Base-by-base conservation (phyloP, 352 stramenopile species). In the Globisporangium barbulae region DNA sequence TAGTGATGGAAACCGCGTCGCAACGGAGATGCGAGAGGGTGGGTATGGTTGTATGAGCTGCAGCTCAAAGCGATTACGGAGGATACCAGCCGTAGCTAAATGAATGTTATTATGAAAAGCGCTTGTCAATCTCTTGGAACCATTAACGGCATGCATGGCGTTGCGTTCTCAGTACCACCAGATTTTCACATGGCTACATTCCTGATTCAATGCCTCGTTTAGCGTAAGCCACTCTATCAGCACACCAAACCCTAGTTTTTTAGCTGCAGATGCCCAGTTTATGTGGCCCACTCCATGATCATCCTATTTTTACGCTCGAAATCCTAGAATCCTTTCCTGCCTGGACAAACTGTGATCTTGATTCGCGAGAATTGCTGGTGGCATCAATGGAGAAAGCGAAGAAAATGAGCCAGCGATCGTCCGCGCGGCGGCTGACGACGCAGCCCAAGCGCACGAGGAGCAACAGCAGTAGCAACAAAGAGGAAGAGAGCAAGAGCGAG, bases 1-100 rank as follows among this genome's bases (percentile, higher is more conserved):
- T 91, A 88, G 61, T 89, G 44, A 85, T 22, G 42, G 42, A 48
- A 48, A 9, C 5, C 42, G 42, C 19, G 19, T 17, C 21, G 42
- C 4, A 47, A 28, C 17, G 6, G 2, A 21, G 35, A 8, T 28
- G 56, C 54, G 25, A 17, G 31, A 12, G 45, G 15, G 44, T 3
- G 22, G 7, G 15, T 60, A 28, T 60, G 21, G 17, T 8, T 42
- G 35, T 47, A 22, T 28, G 25, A 28, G 41, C 15, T n/a, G 3
- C 13, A 47, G 41, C 31, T 37, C 13, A 50, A 31, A 12, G 48
- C 13, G 47, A 30, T 33, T 2, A 5, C 13, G 15, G 22, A 35
- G 13, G 30, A 12, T 5, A 17, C 0, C 39, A 48, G 42, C 17
- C 7, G 42, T 22, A 5, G 19, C 42, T 7, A 21, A 22, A 21